A percentile compares a stretch with the other conserved stretches of the same genome.
phyloP scores from a whole-genome alignment of 768 basidiomycete genomes.

The Wakefieldia striispora region DNA sequence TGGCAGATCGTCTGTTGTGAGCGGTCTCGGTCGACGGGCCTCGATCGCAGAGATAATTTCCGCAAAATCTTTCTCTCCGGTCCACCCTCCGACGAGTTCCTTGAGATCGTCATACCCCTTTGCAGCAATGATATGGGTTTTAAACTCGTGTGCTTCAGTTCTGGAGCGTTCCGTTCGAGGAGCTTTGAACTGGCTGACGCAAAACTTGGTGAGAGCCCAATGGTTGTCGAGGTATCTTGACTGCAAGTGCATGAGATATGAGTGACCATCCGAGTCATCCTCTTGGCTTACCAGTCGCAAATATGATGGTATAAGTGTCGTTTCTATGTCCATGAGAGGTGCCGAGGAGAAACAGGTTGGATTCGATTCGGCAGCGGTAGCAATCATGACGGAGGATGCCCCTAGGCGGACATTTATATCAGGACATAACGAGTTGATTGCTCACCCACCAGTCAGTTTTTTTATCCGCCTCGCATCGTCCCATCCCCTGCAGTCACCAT shows the following conservation, averaged over 20 bases:
- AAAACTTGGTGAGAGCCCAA: constrained; percentile 87
- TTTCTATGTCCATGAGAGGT: constrained; percentile 67
- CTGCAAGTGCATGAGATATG: constrained; percentile 36
- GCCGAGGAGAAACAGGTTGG: constrained; percentile 79
- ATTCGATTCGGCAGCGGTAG: constrained; percentile 91
- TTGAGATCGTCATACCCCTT: constrained; percentile 61
- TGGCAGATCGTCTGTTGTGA: constrained; percentile 10
- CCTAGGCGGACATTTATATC: constrained; percentile 37
- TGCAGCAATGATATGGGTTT: constrained; percentile 52
- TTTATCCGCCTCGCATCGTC: constrained; percentile 77
- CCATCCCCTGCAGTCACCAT: constrained; percentile 85
- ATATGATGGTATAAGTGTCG: constrained; percentile 68
- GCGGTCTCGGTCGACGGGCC: constrained; percentile 21
- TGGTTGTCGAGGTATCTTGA: constrained; percentile 74
- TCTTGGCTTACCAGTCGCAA: constrained; percentile 57
- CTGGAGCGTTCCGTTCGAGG: constrained; percentile 55
- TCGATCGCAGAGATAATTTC: constrained; percentile 51
- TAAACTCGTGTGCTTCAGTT: constrained; percentile 53
- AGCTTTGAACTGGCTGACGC: constrained; percentile 78
- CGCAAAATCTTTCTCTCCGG: constrained; percentile 60
- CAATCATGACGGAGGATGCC: constrained; percentile 94
- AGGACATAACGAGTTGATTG: background rate
- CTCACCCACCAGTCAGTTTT: constrained; percentile 62
- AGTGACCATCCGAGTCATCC: background rate
- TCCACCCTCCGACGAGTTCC: constrained; percentile 50